Percentiles rank a stretch among this genome's conserved stretches.
phyloP scores from a whole-genome alignment of 352 stramenopile genomes.

The Pythium pyrilobum region DNA sequence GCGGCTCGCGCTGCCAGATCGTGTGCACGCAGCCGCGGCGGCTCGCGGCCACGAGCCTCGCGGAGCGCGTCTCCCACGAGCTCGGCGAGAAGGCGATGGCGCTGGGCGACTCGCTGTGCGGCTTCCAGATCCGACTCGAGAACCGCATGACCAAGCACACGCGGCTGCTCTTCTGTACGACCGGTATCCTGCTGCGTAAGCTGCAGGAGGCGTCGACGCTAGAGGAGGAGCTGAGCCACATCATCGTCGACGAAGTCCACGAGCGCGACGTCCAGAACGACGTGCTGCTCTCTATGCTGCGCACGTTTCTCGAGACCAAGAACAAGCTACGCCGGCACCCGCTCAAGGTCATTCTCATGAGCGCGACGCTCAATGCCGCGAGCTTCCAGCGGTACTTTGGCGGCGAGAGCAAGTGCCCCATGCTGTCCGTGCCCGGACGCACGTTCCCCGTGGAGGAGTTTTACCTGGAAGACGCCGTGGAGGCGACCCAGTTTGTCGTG shows the following conservation, averaged over 20 bases:
- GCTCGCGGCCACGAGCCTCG: conserved; percentile 94
- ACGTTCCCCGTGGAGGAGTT: conserved; percentile 96
- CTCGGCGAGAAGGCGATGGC: conserved; percentile 76
- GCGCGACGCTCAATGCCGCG: conserved; percentile 93
- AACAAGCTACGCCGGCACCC: conserved; percentile 39
- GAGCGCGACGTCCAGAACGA: conserved; percentile 93
- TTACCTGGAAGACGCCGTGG: conserved; percentile 93
- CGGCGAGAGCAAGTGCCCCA: conserved; percentile 70
- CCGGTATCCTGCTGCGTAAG: conserved; percentile 90
- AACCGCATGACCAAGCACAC: conserved; percentile 80
- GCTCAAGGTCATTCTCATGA: conserved; percentile 97
- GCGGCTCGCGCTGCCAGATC: conserved; percentile 87
- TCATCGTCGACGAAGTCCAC: conserved; percentile 98
- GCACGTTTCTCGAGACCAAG: conserved; percentile 61
- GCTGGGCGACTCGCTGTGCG: conserved; percentile 49
- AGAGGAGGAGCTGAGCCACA: conserved; percentile 87
- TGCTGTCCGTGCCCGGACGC: conserved; percentile 89
- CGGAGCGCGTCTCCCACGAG: conserved; percentile 91
- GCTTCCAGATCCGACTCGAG: conserved; percentile 95
- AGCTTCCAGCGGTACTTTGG: conserved; percentile 96
- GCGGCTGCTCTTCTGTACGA: conserved; percentile 94
- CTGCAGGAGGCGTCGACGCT: conserved; percentile 84
- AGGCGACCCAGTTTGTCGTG: conserved; percentile 83
- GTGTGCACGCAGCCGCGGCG: conserved; percentile 96
- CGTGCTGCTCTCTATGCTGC: conserved; percentile 89